Conservation (phyloP, 2,329 filamentous ascomycete species). For the Diplocarpon rosae region DNA sequence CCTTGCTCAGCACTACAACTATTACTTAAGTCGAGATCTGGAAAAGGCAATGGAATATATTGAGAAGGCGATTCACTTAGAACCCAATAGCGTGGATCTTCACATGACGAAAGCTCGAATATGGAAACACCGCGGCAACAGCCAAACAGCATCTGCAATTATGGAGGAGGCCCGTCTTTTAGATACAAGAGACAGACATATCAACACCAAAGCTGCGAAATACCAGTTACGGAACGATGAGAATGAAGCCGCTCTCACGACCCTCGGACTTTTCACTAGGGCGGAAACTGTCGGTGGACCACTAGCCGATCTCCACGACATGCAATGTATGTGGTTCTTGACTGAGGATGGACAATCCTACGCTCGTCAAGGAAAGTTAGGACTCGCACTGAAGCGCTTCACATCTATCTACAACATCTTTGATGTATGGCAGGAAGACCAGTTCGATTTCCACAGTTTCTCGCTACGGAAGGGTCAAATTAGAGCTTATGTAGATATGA, state of each 20-base stretch:
- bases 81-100: conserved; percentile 77
- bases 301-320: conserved; percentile 83
- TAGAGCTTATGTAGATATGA: conserved; percentile 88
- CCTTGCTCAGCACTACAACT: conserved; percentile 95
- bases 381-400: conserved; percentile 84
- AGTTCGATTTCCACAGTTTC: conserved; percentile 98
- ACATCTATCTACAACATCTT: conserved; percentile 85
- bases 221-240: conserved; percentile 91
- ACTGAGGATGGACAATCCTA: conserved; percentile 92
- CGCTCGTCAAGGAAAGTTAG: conserved; percentile 68
- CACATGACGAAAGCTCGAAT: conserved; percentile 93
- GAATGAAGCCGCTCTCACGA: conserved; percentile 74
- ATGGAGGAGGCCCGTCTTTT: conserved; percentile 83
- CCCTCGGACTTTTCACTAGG: conserved; percentile 87
- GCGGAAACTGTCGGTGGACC: conserved; percentile 83
- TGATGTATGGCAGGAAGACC: conserved; percentile 94
- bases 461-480: conserved; percentile 95
- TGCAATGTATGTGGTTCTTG: conserved; percentile 97
- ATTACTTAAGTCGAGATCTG: conserved; percentile 75
- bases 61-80: conserved; percentile 70
- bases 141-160: conserved; percentile 65
- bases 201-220: conserved; percentile 96
- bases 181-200: conserved; percentile 87
- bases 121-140: conserved; percentile 79
- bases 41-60: conserved; percentile 71